phyloP scores from a whole-genome alignment of 1,284 basidiomycete genomes.

The Boletus sp. region DNA sequence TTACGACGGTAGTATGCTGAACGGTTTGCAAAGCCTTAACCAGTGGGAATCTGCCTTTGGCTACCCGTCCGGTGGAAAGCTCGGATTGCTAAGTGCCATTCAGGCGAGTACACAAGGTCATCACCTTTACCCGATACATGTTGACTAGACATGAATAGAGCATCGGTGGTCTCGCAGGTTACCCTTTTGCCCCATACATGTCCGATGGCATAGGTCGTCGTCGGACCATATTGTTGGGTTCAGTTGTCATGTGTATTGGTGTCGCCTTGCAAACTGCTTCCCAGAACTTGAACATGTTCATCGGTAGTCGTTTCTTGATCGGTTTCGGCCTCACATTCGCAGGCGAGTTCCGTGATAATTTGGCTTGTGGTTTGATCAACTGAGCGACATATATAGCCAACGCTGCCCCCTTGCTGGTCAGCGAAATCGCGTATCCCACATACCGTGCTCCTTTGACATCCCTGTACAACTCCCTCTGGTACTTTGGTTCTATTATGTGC shows the following conservation, averaged over 20 bases:
- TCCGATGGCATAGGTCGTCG: constrained; percentile 72
- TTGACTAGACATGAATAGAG: constrained; percentile 47
- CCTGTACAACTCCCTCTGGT: constrained; percentile 81
- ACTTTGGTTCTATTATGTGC: constrained; percentile 72
- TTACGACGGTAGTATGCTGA: constrained; percentile 80
- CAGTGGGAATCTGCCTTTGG: constrained; percentile 66
- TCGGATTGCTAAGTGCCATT: constrained; percentile 78
- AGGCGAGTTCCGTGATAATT: constrained; percentile 36
- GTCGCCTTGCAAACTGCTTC: constrained; percentile 75
- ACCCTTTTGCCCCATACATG: constrained; percentile 71
- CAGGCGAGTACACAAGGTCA: constrained; percentile 50
- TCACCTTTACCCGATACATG: background rate
- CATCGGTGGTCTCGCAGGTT: constrained; percentile 66
- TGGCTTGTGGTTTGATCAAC: background rate
- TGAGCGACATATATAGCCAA: constrained; percentile 44
- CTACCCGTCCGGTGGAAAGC: constrained; percentile 54
- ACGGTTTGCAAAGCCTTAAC: constrained; percentile 66
- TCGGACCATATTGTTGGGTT: constrained; percentile 63
- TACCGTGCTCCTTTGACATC: constrained; percentile 76
- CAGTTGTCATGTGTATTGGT: constrained; percentile 63
- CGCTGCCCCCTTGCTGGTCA: constrained; percentile 74
- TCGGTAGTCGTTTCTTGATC: constrained; percentile 78
- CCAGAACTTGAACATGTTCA: constrained; percentile 79
- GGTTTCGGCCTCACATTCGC: constrained; percentile 81
- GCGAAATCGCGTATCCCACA: constrained; percentile 75